phyloP scores from a whole-genome alignment of 108 stramenopile species.

The Skeletonema costatum region DNA sequence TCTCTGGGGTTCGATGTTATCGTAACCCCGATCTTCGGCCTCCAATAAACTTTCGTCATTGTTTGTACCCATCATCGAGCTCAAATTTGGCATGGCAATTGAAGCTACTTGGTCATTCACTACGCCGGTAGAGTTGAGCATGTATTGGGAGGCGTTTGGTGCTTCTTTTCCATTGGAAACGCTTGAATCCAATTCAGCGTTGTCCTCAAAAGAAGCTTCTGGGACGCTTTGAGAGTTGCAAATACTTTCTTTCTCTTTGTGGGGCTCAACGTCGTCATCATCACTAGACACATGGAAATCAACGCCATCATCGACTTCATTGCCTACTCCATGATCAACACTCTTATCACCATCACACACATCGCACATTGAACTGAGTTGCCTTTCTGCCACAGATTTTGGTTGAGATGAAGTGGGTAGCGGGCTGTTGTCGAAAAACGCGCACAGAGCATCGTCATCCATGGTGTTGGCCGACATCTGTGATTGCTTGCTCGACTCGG shows the following conservation, averaged over 20 bases:
- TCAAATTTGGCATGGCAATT: neutral
- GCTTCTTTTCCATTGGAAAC: neutral
- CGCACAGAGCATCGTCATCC: slow-evolving; percentile 28
- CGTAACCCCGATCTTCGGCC: neutral
- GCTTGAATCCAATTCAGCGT: neutral
- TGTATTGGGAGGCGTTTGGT: neutral
- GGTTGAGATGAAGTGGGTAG: neutral
- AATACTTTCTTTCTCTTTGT: neutral
- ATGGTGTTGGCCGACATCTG: slow-evolving; percentile 33
- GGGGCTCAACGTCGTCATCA: neutral
- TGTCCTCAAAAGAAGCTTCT: neutral
- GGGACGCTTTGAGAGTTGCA: neutral
- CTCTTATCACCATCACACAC: neutral
- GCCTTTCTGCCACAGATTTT: neutral
- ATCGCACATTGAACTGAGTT: neutral
- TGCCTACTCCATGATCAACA: neutral
- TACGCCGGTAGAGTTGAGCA: neutral
- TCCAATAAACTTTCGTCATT: neutral
- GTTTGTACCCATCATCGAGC: neutral
- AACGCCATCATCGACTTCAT: neutral
- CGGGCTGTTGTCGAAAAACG: slow-evolving; percentile 27
- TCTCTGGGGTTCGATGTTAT: neutral
- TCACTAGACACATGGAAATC: neutral
- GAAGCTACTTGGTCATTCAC: neutral
- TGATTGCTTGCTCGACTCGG: slow-evolving; percentile 13